phyloP scores from a whole-genome alignment of 345 rosid species.

The Hevea brasiliensis region DNA sequence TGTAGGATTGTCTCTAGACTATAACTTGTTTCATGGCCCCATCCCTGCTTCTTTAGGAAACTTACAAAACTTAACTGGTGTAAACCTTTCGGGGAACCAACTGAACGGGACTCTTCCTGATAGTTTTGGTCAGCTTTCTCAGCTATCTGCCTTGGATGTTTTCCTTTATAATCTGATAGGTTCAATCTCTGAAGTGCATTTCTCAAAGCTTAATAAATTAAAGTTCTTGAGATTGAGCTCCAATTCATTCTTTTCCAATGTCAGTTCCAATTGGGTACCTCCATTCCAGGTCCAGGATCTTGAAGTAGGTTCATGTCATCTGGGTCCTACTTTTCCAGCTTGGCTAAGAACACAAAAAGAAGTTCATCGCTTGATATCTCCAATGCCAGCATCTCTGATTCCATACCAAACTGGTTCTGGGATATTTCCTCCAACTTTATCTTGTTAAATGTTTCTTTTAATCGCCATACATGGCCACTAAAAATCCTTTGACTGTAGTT shows the following conservation, averaged over 20 bases:
- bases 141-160: conserved; percentile 35
- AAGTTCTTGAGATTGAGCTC: conserved; percentile 36
- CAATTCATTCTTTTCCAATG: conserved; percentile 38
- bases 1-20: conserved; percentile 34
- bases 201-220: conserved; percentile 39
- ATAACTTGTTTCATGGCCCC: conserved; percentile 49
- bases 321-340: conserved; percentile 56
- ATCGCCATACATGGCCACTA: conserved; percentile 20
- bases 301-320: conserved; percentile 48
- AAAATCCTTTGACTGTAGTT: conserved; percentile 10
- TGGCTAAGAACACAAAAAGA: conserved; percentile 62
- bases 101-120: conserved; percentile 51
- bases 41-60: conserved; percentile 48
- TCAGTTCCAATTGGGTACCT: conserved; percentile 53
- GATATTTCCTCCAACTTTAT: conserved; percentile 10
- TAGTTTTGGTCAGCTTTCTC: conserved; percentile 42
- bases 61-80: conserved; percentile 31
- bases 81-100: conserved; percentile 43
- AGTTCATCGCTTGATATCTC: conserved; percentile 36
- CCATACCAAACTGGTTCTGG: conserved; percentile 55
- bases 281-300: conserved; percentile 49
- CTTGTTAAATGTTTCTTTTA: conserved; percentile 23
- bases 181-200: conserved; percentile 40
- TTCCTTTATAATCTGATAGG: conserved; percentile 49
- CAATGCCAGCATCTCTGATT: conserved; percentile 47